Evolutionary conservation across 306 rosid genomes (phyloP).

Genomic region (Citrullus colocynthis): DNA sequence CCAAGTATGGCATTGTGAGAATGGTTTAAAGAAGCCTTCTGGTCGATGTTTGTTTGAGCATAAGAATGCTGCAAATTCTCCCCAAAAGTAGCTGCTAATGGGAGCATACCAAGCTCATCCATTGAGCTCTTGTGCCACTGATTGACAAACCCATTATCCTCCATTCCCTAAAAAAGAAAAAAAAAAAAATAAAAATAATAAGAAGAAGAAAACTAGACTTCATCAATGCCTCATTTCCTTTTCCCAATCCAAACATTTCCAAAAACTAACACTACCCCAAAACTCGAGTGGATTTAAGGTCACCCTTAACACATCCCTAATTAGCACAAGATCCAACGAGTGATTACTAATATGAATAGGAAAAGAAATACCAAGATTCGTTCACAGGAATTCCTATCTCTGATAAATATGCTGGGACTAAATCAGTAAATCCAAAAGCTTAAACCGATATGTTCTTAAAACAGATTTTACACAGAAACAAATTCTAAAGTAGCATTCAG

Average conservation of each 20-base stretch:
- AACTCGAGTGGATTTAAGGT: not conserved
- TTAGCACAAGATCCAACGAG: not conserved
- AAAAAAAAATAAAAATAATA: not conserved
- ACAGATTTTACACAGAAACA: not conserved
- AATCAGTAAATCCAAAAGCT: not conserved
- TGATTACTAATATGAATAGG: not conserved
- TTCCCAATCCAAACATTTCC: not conserved
- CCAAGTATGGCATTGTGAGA: conserved; percentile 23
- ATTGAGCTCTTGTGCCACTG: conserved; percentile 52
- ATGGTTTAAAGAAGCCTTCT: conserved; percentile 25
- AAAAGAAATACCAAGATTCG: not conserved
- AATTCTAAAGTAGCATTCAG: not conserved
- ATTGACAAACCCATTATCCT: conserved; percentile 42
- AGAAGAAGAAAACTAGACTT: not conserved
- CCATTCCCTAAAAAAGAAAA: conserved; percentile 40
- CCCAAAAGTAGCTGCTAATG: conserved; percentile 40
- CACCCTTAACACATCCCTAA: too few species aligned
- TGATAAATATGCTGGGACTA: not conserved
- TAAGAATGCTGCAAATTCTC: conserved; percentile 44
- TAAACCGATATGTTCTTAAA: not conserved
- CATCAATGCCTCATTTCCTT: not conserved
- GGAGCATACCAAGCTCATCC: conserved; percentile 33
- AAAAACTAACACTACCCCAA: not conserved
- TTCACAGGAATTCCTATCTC: not conserved
- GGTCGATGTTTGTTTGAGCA: conserved; percentile 27